These are phyloP conservation scores for Anaeramoeba ignava DNA, from an alignment of 78 protist species.

Conservation along the genomic window DNA sequence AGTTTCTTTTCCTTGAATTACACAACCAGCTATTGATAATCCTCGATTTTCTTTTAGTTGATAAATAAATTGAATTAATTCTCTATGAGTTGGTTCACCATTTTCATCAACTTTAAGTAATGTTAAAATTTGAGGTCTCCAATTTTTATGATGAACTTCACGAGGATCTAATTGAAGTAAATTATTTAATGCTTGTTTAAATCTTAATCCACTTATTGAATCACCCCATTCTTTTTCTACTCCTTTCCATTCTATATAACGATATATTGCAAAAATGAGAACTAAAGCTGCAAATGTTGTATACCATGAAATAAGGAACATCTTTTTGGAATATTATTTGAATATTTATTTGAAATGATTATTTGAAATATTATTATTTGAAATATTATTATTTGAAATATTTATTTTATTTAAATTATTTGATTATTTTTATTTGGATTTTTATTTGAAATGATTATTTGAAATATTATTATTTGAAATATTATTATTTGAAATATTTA, in stretches of 20 bases:
- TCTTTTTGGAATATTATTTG: too few relatives aligned
- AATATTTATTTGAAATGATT: too few relatives aligned
- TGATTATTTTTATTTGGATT: too few relatives aligned
- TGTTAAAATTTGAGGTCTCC: slow-evolving; percentile 24
- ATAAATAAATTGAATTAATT: too few relatives aligned
- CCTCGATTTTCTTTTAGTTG: too few relatives aligned
- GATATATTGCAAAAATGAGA: neutral
- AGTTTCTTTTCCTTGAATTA: slow-evolving; percentile 11
- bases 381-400: too few relatives aligned
- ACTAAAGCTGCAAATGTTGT: slow-evolving; percentile 1
- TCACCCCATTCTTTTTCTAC: slow-evolving; percentile 23
- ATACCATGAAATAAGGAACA: slow-evolving; percentile 28
- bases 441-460: too few relatives aligned
- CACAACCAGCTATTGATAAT: neutral
- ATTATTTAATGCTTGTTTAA: slow-evolving; percentile 15
- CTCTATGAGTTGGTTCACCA: slow-evolving; percentile 5
- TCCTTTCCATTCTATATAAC: slow-evolving; percentile 19
- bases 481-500: too few relatives aligned
- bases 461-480: too few relatives aligned
- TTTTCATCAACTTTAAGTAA: neutral
- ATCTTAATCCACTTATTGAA: slow-evolving; percentile 15
- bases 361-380: too few relatives aligned
- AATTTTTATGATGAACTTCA: slow-evolving; percentile 5
- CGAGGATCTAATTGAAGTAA: slow-evolving; percentile 24
- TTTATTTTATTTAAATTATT: too few relatives aligned